Base-by-base conservation (phyloP, 2,329 filamentous ascomycete species). In the Truncatella angustata region DNA sequence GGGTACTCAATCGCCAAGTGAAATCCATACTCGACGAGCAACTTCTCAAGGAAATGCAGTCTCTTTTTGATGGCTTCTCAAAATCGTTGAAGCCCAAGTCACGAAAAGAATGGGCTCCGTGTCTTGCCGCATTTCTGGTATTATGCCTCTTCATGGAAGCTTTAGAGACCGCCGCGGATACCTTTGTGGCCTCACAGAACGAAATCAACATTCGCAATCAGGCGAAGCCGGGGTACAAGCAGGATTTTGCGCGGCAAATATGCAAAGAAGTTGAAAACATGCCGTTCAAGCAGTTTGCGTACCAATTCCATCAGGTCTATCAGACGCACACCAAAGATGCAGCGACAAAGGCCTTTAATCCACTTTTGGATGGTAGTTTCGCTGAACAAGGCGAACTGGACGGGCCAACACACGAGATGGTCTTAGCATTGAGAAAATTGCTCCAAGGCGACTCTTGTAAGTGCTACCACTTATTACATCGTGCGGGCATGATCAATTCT, bases 61-160 rank as follows among this genome's bases (percentile, higher is more conserved):
- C 67, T 42, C 70, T 84, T 16, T 83, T 82, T 58, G 74, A 80
- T 35, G 66, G 71, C 54, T 81, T 84, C 61, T 71, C 73, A 55
- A 74, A 75, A 56, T 74, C 74, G 24, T 73, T 84, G 37, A 82
- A 82, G 63, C 76, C 76, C 16, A 81, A 80, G 64, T 71, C 73
- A 39, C 72, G 77, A 18, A 66, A 66, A 36, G 77, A 80, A 56
- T 84, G 80, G 79, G 79, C 78, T 32, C 78, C 80, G 2, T 83
- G 80, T 60, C 67, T 80, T 14, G 80, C 78, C 2, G 73, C 80
- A 0, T 83, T 84, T 59, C 65, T 83, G 10, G 74, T 81, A 3
- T 71, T 84, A 26, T 82, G 79, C 56, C 69, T 83, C 34, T 81
- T 82, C 61, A 82, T 84, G 79, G 80, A 84, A 66, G 68, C 75